Percentiles rank a stretch among this genome's conserved stretches.
phyloP scores from a whole-genome alignment of 192 early-diverging fungal species.

The Entomortierella lignicola region DNA sequence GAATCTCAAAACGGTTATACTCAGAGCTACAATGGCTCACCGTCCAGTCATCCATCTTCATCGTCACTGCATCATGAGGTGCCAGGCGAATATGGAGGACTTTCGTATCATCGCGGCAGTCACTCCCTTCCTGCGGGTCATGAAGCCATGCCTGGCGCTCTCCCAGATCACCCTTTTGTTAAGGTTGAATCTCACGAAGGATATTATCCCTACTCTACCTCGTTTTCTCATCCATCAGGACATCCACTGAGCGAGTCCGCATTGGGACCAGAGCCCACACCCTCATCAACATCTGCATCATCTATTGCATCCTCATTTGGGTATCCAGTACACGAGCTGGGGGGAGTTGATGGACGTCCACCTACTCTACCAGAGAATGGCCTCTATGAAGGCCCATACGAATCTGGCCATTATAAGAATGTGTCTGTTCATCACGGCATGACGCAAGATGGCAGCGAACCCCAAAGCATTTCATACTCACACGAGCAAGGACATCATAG shows the following conservation, averaged over 20 bases:
- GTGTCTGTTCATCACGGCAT: neutral
- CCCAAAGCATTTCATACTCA: neutral
- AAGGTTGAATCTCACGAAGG: slow-evolving; percentile 11
- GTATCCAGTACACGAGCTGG: slow-evolving; percentile 19
- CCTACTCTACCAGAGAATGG: slow-evolving; percentile 17
- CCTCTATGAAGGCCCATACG: slow-evolving; percentile 15
- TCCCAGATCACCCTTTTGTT: slow-evolving; percentile 4
- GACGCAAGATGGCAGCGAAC: neutral
- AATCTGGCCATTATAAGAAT: neutral
- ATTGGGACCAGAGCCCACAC: slow-evolving; percentile 5
- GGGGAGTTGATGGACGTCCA: slow-evolving; percentile 6
- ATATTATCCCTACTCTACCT: slow-evolving; percentile 12
- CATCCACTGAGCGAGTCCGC: slow-evolving; percentile 8
- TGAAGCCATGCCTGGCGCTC: neutral
- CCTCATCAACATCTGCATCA: slow-evolving; percentile 16
- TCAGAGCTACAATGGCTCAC: slow-evolving; percentile 8
- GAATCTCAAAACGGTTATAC: neutral
- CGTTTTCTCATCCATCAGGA: slow-evolving; percentile 3
- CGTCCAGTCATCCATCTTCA: neutral
- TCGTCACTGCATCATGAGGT: neutral
- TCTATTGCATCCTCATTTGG: slow-evolving; percentile 31
- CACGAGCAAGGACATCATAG: slow-evolving; percentile 4
- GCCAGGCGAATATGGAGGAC: neutral
- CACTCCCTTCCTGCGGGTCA: slow-evolving; percentile 4
- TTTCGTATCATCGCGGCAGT: neutral